Conservation (phyloP, 345 rosid genomes). For the Lepidium aucheri region DNA sequence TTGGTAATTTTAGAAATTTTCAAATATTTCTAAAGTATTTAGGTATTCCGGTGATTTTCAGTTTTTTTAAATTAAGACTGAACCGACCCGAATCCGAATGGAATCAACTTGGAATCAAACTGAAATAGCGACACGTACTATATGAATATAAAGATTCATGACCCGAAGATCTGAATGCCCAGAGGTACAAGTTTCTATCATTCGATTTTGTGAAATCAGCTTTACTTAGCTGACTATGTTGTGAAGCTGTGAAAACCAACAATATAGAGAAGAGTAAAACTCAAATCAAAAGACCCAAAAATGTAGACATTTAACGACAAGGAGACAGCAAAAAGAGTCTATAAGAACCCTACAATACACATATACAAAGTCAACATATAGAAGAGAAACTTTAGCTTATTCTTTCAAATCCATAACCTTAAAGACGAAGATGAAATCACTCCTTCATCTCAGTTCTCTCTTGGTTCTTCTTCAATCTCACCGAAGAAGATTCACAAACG, state of each 20-base stretch:
- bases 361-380: slow-evolving; percentile 20
- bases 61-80: too few relatives aligned
- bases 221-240: background rate
- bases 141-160: too few relatives aligned
- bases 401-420: background rate
- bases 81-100: too few relatives aligned
- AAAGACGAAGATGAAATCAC: slow-evolving; percentile 21
- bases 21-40: too few relatives aligned
- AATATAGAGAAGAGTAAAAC: background rate
- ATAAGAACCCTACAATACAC: slow-evolving; percentile 7
- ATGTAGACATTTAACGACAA: background rate
- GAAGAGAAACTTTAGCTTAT: slow-evolving; percentile 11
- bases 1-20: too few relatives aligned
- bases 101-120: too few relatives aligned
- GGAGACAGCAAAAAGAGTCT: slow-evolving; percentile 4
- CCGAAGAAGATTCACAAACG: slow-evolving; percentile 74
- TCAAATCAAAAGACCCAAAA: background rate
- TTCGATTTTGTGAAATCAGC: too few relatives aligned
- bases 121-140: too few relatives aligned
- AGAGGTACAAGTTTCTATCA: too few relatives aligned
- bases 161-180: too few relatives aligned
- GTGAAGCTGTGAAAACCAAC: background rate
- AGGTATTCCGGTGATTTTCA: too few relatives aligned
- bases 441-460: slow-evolving; percentile 20
- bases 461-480: slow-evolving; percentile 1